Percentiles rank a stretch among this genome's conserved stretches.
Evolutionary conservation across 2,329 filamentous ascomycete genomes (phyloP).

Genomic region (Scedosporium dehoogii): DNA sequence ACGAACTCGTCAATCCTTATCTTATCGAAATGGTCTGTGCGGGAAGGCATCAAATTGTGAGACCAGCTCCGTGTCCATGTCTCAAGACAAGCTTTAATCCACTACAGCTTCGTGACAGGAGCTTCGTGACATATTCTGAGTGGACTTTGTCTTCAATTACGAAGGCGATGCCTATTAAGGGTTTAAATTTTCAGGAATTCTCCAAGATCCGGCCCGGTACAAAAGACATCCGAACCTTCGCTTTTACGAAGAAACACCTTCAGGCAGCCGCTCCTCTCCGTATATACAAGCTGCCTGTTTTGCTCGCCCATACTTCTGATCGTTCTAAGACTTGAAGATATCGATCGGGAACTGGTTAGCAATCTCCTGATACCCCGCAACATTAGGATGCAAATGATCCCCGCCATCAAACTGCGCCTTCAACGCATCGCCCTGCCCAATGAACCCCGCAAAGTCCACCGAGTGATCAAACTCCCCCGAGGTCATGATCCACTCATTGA

Average conservation of each 20-base stretch:
- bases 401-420: slow-evolving; percentile 44
- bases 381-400: slow-evolving; percentile 56
- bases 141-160: no score
- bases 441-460: slow-evolving; percentile 50
- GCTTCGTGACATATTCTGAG: no score
- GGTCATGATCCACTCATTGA: slow-evolving; percentile 52
- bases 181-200: no score
- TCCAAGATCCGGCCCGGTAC: no score
- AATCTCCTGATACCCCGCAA: slow-evolving; percentile 47
- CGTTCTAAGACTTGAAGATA: slow-evolving; percentile 29
- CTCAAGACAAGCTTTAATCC: neutral
- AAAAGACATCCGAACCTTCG: no score
- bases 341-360: slow-evolving; percentile 48
- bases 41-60: neutral
- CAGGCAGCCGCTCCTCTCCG: no score
- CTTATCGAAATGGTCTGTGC: neutral
- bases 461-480: slow-evolving; percentile 48
- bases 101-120: no score
- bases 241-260: no score
- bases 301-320: neutral
- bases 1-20: no score
- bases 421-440: slow-evolving; percentile 42
- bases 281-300: neutral
- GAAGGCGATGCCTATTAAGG: no score
- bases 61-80: neutral